Conservation (phyloP, 208 protist species). For the Leishmania gerbilli region DNA sequence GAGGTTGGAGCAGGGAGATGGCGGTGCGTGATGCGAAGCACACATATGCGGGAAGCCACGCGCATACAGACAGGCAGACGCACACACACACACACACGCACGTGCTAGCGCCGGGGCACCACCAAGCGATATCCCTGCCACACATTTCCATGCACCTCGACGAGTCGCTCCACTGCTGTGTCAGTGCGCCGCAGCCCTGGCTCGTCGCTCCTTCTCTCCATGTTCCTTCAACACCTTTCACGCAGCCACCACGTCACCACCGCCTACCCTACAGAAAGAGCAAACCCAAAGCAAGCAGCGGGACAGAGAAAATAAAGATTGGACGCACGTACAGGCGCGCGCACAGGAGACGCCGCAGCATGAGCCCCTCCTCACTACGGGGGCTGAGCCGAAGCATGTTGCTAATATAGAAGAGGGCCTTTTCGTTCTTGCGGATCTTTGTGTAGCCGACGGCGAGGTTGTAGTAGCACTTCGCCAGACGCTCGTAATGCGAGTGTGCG, state of each 20-base stretch:
- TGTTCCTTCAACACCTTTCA: not conserved
- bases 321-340: constrained; percentile 11
- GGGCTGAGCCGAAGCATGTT: constrained; percentile 61
- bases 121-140: too few species aligned
- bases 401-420: constrained; percentile 53
- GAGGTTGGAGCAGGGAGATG: not conserved
- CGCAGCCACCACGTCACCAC: not conserved
- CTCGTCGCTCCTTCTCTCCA: not conserved
- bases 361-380: constrained; percentile 50
- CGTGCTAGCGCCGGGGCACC: not conserved
- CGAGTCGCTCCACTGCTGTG: not conserved
- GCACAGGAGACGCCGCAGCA: constrained; percentile 18
- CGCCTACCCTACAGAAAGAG: constrained; percentile 17
- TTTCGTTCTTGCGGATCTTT: constrained; percentile 64
- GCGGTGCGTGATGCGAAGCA: too few species aligned
- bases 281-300: not conserved
- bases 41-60: too few species aligned
- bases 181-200: not conserved
- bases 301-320: not conserved
- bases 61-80: not conserved
- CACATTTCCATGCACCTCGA: not conserved
- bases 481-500: not conserved
- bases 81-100: not conserved
- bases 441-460: constrained; percentile 78
- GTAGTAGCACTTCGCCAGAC: constrained; percentile 44